These are phyloP conservation scores for Ustilago xerochloae DNA, from an alignment of 1,284 basidiomycete species.

Conservation along the genomic window DNA sequence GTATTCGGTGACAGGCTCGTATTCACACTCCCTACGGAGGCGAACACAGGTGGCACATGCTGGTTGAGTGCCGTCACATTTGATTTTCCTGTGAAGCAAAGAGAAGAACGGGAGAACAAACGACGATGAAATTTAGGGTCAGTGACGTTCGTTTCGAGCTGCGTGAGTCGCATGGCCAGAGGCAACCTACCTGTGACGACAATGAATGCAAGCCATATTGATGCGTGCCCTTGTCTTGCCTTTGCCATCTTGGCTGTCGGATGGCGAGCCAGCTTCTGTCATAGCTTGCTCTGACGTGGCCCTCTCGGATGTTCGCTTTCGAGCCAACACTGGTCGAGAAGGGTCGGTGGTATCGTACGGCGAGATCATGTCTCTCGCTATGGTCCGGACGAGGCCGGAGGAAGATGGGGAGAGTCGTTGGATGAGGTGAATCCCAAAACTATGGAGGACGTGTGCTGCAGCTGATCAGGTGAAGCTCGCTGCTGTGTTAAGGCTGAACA, in stretches of 20 bases:
- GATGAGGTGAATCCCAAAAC: background rate
- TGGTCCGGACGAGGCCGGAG: background rate
- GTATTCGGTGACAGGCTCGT: constrained; percentile 59
- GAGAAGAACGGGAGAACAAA: background rate
- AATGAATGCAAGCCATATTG: constrained; percentile 63
- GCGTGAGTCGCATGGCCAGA: too few relatives aligned
- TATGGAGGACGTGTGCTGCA: too few relatives aligned
- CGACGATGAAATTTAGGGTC: background rate
- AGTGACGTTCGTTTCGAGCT: too few relatives aligned
- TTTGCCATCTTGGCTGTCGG: constrained; percentile 41
- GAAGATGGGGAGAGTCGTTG: background rate
- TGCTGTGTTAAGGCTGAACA: too few relatives aligned
- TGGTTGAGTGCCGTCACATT: constrained; percentile 59
- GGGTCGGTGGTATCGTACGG: constrained; percentile 24
- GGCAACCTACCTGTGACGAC: constrained; percentile 60
- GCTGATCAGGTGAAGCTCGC: too few relatives aligned
- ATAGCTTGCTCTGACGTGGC: background rate
- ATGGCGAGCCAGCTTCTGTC: constrained; percentile 20
- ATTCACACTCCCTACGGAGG: constrained; percentile 57
- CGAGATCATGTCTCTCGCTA: constrained; percentile 10
- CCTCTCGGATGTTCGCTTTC: constrained; percentile 37
- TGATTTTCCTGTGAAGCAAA: constrained; percentile 53
- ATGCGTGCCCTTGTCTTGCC: constrained; percentile 42
- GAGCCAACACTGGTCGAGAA: constrained; percentile 30
- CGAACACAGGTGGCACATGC: constrained; percentile 59